Percentiles rank a stretch among this genome's conserved stretches.
Conservation (phyloP, 495 filamentous ascomycete genomes). For the Penicillium coprophilum region DNA sequence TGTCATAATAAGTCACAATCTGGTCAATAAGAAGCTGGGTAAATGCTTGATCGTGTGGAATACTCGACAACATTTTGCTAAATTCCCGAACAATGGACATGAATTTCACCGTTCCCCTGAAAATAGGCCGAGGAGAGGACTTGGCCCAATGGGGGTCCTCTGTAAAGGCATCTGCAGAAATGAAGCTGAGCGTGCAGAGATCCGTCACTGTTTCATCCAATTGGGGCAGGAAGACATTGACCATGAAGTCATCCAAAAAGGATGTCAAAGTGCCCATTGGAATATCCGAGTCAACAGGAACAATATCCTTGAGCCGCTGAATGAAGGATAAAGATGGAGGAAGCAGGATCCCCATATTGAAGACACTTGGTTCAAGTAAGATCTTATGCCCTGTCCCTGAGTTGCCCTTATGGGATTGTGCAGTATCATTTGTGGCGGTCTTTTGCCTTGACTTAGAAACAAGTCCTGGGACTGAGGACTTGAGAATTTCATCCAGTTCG, state of each 20-base stretch:
- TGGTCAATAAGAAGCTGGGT: slow-evolving; percentile 86
- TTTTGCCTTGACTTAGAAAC: slow-evolving; percentile 71
- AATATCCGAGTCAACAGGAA: slow-evolving; percentile 80
- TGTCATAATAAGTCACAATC: slow-evolving; percentile 85
- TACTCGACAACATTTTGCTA: slow-evolving; percentile 89
- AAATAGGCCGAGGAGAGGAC: slow-evolving; percentile 78
- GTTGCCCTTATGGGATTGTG: slow-evolving; percentile 43
- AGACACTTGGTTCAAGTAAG: slow-evolving; percentile 91
- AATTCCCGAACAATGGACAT: slow-evolving; percentile 84
- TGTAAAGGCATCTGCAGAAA: slow-evolving; percentile 82
- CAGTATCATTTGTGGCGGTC: slow-evolving; percentile 34
- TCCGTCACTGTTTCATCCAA: slow-evolving; percentile 93
- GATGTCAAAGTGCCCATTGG: slow-evolving; percentile 84
- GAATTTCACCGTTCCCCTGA: slow-evolving; percentile 89
- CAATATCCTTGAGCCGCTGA: slow-evolving; percentile 85
- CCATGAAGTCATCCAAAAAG: slow-evolving; percentile 96
- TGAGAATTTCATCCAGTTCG: slow-evolving; percentile 86
- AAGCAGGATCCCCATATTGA: slow-evolving; percentile 93
- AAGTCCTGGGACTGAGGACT: slow-evolving; percentile 86
- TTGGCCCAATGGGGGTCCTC: slow-evolving; percentile 79
- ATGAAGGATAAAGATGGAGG: slow-evolving; percentile 94
- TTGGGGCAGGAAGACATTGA: slow-evolving; percentile 97
- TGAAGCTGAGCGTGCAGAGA: slow-evolving; percentile 76
- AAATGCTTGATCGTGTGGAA: slow-evolving; percentile 96
- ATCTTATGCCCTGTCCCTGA: slow-evolving; percentile 76